Evolutionary conservation across 768 basidiomycete genomes (phyloP), one percentile per base, ranked within the genome.

Genomic region (Lanmaoa rubissima): DNA sequence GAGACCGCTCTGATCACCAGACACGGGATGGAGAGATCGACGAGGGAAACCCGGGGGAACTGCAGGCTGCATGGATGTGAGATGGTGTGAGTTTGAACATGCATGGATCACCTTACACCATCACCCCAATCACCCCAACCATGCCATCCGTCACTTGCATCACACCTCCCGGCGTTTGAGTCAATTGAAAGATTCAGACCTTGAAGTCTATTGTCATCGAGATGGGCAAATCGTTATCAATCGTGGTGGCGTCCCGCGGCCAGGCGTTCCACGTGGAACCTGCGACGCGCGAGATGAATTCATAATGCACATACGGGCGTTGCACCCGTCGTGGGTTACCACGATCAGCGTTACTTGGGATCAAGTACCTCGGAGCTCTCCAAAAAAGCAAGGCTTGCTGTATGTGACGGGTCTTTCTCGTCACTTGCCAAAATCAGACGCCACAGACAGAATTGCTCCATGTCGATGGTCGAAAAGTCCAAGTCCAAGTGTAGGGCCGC

Each of bases 221-320:
- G 59, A 48, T 48, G 14, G 14, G 16, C 21, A 35, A 24, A 17
- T 48, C 48, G 11, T 7, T 28, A 57, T 53, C 32, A 42, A 48
- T 62, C 34, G 12, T 51, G 24, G 60, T 57, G 48, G 61, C 38
- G 51, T 48, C 14, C 64, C 53, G 60, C 63, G 60, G 64, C 60
- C 34, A 55, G 21, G 53, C 50, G 47, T 21, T 32, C 21, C 24
- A 43, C 28, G 50, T 53, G 55, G 36, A 51, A 56, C 49, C 21
- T 26, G 36, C 8, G 17, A 44, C 16, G 12, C 6, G 34, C 28
- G 51, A 53, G 28, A 64, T 51, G 62, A 46, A 48, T 46, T 60
- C 52, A 48, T 63, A 16, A 47, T 31, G 41, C 2, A 26, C 19
- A 34, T 24, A 54, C 47, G 51, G 51, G 44, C 41, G 31, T 32